Conservation (phyloP, 768 basidiomycete species). For the Collybia mongolica region DNA sequence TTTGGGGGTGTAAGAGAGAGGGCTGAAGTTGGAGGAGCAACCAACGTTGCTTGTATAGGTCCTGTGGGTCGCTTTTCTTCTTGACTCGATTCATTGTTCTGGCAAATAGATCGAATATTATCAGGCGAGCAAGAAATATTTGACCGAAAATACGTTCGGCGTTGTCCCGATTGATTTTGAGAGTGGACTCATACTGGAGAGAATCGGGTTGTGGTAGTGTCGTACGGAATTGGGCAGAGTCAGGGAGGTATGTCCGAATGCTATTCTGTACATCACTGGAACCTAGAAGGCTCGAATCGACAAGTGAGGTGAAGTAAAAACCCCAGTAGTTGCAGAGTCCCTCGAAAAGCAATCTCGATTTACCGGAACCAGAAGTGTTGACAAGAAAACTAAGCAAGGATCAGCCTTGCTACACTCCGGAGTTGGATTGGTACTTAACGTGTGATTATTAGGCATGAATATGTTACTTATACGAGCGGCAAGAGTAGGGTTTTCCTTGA, state of each 20-base stretch:
- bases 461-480: constrained; percentile 35
- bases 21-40: constrained; percentile 41
- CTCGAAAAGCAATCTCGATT: constrained; percentile 42
- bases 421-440: constrained; percentile 23
- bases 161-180: constrained; percentile 35
- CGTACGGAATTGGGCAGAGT: constrained; percentile 27
- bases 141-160: constrained; percentile 34
- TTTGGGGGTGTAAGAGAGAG: constrained; percentile 29
- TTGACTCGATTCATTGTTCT: constrained; percentile 25
- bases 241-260: constrained; percentile 35
- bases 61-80: constrained; percentile 11
- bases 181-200: constrained; percentile 25
- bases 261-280: constrained; percentile 42
- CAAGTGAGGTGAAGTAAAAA: constrained; percentile 44
- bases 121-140: constrained; percentile 38
- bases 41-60: constrained; percentile 33
- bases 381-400: constrained; percentile 34
- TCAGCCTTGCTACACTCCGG: background rate
- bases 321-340: constrained; percentile 46
- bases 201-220: constrained; percentile 30
- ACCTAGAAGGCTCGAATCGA: constrained; percentile 42
- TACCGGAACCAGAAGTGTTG: constrained; percentile 48
- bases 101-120: constrained; percentile 38
- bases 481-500: constrained; percentile 27
- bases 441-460: constrained; percentile 43